Percentiles rank a stretch among this genome's conserved stretches.
Evolutionary conservation across 2,329 filamentous ascomycete species (phyloP).

Genomic region (Claviceps capensis): DNA sequence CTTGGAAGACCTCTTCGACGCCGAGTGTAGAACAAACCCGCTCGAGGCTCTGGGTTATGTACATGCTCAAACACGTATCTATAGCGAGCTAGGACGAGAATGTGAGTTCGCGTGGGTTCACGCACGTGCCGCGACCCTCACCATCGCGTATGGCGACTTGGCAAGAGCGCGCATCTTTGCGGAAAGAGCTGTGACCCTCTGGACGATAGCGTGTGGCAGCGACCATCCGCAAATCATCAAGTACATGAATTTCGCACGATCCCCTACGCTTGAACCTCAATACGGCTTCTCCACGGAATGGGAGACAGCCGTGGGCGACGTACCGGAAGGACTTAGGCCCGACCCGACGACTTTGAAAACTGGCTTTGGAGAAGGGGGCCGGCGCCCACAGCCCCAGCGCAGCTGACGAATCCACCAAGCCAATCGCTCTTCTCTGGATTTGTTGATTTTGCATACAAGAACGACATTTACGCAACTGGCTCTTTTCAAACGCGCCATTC

Average conservation of each 20-base stretch:
- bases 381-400: too few relatives aligned
- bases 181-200: neutral
- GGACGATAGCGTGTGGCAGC: neutral
- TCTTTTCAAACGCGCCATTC: neutral
- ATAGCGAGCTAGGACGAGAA: too few relatives aligned
- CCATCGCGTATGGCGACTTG: too few relatives aligned
- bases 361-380: too few relatives aligned
- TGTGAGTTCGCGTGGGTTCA: too few relatives aligned
- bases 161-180: neutral
- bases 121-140: too few relatives aligned
- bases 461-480: neutral
- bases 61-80: too few relatives aligned
- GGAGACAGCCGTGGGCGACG: neutral
- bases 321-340: neutral
- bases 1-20: too few relatives aligned
- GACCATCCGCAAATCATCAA: neutral
- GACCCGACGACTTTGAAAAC: neutral
- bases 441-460: neutral
- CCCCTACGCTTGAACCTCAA: neutral
- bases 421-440: too few relatives aligned
- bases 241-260: neutral
- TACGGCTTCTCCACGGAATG: neutral
- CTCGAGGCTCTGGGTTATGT: too few relatives aligned
- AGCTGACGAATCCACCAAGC: too few relatives aligned
- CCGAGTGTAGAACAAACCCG: too few relatives aligned